Evolutionary conservation across 768 basidiomycete genomes (phyloP), one percentile per base, ranked within the genome.

Genomic region (Leucogyrophana mollusca): DNA sequence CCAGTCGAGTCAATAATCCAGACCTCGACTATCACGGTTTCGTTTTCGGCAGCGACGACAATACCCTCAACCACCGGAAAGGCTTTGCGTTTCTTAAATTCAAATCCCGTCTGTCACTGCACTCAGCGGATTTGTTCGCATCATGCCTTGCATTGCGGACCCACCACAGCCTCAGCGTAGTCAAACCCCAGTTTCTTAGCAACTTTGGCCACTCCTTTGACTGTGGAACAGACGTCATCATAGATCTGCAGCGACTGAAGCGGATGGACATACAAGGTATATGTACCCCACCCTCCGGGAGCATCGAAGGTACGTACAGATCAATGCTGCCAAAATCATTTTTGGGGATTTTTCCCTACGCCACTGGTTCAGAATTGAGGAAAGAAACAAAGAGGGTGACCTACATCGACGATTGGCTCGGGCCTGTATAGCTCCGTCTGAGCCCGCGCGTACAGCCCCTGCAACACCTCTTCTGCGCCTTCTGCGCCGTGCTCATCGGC

Each of bases 261-360:
- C 9, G 40, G 13, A 23, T 16, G 20, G 43, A 77, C 91, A 69
- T 59, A 94, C 94, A 90, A n/a, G 94, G 90, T 16, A 99, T 71
- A 68, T 97, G 92, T 2, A 73, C 85, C 4, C 81, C 90, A 16
- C 96, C 96, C 43, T 63, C 68, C 2, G 96, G 96, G 23, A 98
- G 75, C 96, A 99, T 99, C 3, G 90, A 85, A 22, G 90, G 86
- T 20, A 90, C 90, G 64, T 95, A 99, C 20, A 99, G 69, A 68
- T 99, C 95, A 53, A 99, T 89, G 63, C 97, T 99, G 14, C 95
- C 95, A 62, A 95, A 99, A 53, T 85, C 82, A 58, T 99, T 99
- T 70, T 90, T 94, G 5, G 94, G 94, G 23, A 99, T 79, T 61
- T 80, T 83, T 24, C 95, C 95, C 94, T 98, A 58, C 21, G 33